Conservation (phyloP, 768 basidiomycete genomes). For the Suillus decipiens region DNA sequence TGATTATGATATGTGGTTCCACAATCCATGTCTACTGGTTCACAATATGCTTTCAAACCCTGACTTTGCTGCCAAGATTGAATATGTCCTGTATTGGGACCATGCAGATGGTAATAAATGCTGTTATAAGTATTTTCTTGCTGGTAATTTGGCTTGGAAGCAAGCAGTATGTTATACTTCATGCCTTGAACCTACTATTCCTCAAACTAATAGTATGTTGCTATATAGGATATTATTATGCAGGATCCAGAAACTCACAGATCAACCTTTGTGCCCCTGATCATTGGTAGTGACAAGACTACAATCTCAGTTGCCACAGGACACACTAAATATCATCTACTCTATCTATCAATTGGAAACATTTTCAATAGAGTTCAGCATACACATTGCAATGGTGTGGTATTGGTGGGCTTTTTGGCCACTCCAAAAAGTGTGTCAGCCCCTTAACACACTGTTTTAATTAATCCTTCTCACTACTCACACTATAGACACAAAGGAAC, state of each 20-base stretch:
- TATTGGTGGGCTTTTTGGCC: too few relatives aligned
- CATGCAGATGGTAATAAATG: conserved; percentile 12
- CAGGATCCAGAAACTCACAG: conserved; percentile 28
- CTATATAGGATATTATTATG: conserved; percentile 24
- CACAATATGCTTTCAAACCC: conserved; percentile 26
- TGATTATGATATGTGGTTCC: conserved; percentile 31
- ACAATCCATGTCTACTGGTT: conserved; percentile 18
- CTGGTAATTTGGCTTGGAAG: conserved; percentile 31
- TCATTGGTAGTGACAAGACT: conserved; percentile 43
- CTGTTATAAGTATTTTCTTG: conserved; percentile 23
- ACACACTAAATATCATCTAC: too few relatives aligned
- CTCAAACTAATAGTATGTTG: too few relatives aligned
- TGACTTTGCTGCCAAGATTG: conserved; percentile 21
- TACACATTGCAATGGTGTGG: too few relatives aligned
- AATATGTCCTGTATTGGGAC: conserved; percentile 20
- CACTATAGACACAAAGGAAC: conserved; percentile 19
- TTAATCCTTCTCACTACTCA: too few relatives aligned
- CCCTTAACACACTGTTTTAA: too few relatives aligned
- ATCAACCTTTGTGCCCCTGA: conserved; percentile 33
- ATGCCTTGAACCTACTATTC: too few relatives aligned
- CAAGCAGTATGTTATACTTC: conserved; percentile 26
- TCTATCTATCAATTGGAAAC: too few relatives aligned
- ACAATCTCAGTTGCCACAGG: conserved; percentile 34
- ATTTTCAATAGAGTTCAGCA: too few relatives aligned
- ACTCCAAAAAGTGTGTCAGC: too few relatives aligned